phyloP scores from a whole-genome alignment of 2,329 filamentous ascomycete genomes.

The Phaeoacremonium minimum region DNA sequence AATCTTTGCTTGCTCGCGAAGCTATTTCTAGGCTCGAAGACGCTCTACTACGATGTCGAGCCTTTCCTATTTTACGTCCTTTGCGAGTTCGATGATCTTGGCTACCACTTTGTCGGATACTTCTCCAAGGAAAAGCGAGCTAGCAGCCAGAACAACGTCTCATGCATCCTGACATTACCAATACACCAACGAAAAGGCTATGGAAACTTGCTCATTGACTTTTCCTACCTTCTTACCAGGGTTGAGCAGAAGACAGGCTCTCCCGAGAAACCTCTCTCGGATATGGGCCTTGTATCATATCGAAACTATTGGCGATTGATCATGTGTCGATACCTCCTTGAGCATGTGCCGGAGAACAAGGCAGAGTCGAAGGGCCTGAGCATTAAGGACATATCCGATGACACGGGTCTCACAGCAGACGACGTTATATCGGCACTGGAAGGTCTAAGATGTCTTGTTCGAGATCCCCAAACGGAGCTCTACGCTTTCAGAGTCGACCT shows the following conservation, averaged over 20 bases:
- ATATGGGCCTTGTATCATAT: constrained; percentile 97
- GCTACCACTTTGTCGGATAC: constrained; percentile 97
- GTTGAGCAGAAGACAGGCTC: constrained; percentile 93
- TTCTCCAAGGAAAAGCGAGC: constrained; percentile 98
- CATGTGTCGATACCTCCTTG: constrained; percentile 76
- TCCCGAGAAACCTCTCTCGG: constrained; percentile 93
- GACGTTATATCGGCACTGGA: constrained; percentile 94
- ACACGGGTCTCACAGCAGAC: constrained; percentile 92
- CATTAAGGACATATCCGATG: constrained; percentile 70
- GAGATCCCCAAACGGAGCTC: constrained; percentile 80
- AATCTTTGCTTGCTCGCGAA: constrained; percentile 95
- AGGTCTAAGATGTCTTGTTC: constrained; percentile 80
- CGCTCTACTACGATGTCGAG: constrained; percentile 95
- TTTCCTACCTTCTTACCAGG: constrained; percentile 92
- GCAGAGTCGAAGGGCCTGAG: constrained; percentile 46
- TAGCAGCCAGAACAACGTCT: constrained; percentile 94
- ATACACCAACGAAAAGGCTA: constrained; percentile 98
- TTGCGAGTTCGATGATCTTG: constrained; percentile 85
- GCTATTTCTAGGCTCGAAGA: constrained; percentile 97
- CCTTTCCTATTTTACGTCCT: constrained; percentile 97
- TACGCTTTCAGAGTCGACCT: constrained; percentile 89
- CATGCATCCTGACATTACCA: constrained; percentile 90
- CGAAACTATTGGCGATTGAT: constrained; percentile 94
- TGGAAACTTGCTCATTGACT: constrained; percentile 93
- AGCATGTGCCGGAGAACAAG: constrained; percentile 38